These are phyloP conservation scores for Thelonectria blattea DNA, from an alignment of 2,329 filamentous ascomycete species.

Conservation along the genomic window DNA sequence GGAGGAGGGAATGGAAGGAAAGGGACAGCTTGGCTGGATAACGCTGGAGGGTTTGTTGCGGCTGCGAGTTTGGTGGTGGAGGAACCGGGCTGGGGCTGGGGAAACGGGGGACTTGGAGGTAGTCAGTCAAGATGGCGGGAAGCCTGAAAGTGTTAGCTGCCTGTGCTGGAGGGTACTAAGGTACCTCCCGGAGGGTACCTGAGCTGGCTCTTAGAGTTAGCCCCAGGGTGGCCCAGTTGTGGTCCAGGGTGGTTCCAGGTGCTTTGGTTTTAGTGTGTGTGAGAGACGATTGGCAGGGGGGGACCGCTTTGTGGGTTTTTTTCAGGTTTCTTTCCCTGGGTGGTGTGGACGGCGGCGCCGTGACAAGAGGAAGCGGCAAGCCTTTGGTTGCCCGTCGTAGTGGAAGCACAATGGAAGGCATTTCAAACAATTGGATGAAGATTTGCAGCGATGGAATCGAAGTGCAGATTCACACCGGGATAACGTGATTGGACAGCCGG, in stretches of 20 bases:
- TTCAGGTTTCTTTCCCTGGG: neutral
- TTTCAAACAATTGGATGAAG: neutral
- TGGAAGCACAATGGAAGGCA: neutral
- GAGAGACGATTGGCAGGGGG: constrained; percentile 10
- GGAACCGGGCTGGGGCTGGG: constrained; percentile 23
- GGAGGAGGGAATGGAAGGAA: constrained; percentile 11
- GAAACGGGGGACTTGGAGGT: constrained; percentile 27
- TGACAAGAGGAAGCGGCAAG: neutral
- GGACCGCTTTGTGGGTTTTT: neutral
- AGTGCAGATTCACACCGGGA: neutral
- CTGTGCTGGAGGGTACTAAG: neutral
- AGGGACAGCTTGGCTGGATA: constrained; percentile 39
- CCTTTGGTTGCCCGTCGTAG: neutral
- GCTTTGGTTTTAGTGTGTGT: constrained; percentile 6
- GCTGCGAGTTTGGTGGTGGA: neutral
- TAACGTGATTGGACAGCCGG: neutral
- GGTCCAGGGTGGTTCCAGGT: constrained; percentile 8
- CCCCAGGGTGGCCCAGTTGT: constrained; percentile 2
- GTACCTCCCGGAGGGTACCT: neutral
- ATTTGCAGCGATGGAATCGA: neutral
- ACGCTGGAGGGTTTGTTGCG: constrained; percentile 5
- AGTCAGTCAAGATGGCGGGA: constrained; percentile 21
- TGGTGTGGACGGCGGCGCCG: constrained; percentile 12
- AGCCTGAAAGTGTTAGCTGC: neutral
- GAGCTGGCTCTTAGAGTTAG: neutral